Percentiles rank a stretch among this genome's conserved stretches.
Conservation (phyloP, 2,329 filamentous ascomycete genomes). For the Fusarium sp. region DNA sequence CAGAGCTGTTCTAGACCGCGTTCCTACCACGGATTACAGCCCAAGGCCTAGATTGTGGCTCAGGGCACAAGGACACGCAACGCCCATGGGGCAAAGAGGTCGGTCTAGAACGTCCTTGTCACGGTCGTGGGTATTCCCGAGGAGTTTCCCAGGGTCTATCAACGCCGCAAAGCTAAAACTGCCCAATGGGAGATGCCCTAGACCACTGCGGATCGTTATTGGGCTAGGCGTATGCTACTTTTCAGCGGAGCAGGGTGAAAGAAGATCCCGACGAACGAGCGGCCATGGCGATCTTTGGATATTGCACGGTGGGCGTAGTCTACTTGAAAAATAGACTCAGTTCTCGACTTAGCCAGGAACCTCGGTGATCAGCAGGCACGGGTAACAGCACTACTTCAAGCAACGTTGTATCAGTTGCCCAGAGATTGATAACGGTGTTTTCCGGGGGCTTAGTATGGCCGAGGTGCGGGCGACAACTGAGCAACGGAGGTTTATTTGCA, state of each 20-base stretch:
- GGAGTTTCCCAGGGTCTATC: constrained; percentile 33
- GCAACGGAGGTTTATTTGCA: not conserved
- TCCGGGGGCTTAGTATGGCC: constrained; percentile 17
- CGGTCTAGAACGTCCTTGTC: constrained; percentile 29
- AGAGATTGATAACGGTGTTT: constrained; percentile 35
- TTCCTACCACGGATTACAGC: not conserved
- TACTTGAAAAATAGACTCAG: not conserved
- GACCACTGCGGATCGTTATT: constrained; percentile 11
- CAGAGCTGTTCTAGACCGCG: constrained; percentile 33
- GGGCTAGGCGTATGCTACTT: not conserved
- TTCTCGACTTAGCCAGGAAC: constrained; percentile 24
- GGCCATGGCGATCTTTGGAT: not conserved
- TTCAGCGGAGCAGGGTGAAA: constrained; percentile 20
- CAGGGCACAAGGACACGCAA: constrained; percentile 41
- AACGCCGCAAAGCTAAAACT: not conserved
- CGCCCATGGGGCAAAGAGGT: constrained; percentile 2
- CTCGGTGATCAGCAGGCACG: constrained; percentile 14
- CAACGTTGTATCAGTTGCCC: constrained; percentile 28
- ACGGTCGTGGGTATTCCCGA: constrained; percentile 43
- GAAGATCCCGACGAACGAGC: not conserved
- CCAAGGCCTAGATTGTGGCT: constrained; percentile 39
- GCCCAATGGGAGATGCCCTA: constrained; percentile 17
- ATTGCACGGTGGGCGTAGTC: constrained; percentile 10
- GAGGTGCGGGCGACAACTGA: not conserved
- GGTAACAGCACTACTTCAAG: constrained; percentile 4